Base-by-base conservation (phyloP, 2,329 filamentous ascomycete genomes). In the Aspergillus ochraceoroseus region DNA sequence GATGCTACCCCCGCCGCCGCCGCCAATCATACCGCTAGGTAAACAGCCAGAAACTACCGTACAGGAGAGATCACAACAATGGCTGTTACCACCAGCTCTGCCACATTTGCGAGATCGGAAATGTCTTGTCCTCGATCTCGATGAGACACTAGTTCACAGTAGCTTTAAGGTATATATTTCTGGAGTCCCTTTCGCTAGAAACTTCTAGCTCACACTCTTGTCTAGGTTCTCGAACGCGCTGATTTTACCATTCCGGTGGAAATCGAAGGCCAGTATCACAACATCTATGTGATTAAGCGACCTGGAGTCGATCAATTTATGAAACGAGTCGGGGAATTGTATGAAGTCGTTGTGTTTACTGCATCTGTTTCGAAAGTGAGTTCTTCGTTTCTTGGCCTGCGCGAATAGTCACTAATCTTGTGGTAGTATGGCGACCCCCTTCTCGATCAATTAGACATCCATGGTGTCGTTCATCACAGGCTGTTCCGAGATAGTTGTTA, bases 171-270 rank as follows among this genome's bases (percentile, higher is more conserved):
- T 94, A 67, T 53, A 71, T 53, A 39, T 19, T 35, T n/a, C n/a
- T n/a, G n/a, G 12, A 18, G 23, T 12, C 3, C 8, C 5, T 6
- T 17, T 20, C 17, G 35, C 6, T 32, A 39, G n/a, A 18, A 30
- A 9, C 15, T 5, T 14, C 15, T 15, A 18, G 8, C 41, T 49
- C 17, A 51, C 39, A 30, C n/a, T 11, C 11, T 15, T 7, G 7
- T 59, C 12, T 17, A 96, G 89, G 92, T 96, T 53, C 76, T 98
- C 31, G 89, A 96, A 59, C 90, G 96, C 73, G 92, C 92, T 43
- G 92, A 98, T 67, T 96, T 98, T 62, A 98, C 92, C 4, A 96
- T 98, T 61, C 92, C 92, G 0, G 92, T 98, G 19, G 92, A 98
- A 61, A 98, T 98, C 50, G 92, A 98, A 71, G 92, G 92, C 41